phyloP scores from a whole-genome alignment of 164 flowering plant species.

The Stephania japonica region DNA sequence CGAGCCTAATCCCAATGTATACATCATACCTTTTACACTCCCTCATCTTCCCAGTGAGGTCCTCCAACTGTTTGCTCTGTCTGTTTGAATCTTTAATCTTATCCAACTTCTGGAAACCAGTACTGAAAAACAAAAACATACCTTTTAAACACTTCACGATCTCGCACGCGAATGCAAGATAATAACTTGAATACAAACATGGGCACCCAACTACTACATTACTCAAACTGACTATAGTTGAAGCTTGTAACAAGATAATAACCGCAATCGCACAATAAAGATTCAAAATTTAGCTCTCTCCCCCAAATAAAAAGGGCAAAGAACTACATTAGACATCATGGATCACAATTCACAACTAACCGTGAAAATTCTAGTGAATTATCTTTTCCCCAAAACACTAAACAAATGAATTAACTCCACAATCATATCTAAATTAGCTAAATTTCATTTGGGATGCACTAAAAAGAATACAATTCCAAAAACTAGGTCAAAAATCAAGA shows the following conservation, averaged over 20 bases:
- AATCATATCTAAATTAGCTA: not conserved
- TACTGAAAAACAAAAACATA: constrained; percentile 39
- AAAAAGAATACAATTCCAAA: not conserved
- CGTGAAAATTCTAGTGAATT: not conserved
- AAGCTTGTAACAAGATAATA: not conserved
- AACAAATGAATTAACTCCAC: not conserved
- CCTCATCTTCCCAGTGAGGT: constrained; percentile 90
- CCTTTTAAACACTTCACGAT: not conserved
- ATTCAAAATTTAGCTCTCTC: not conserved
- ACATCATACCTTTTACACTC: constrained; percentile 67
- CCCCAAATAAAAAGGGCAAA: not conserved
- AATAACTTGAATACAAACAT: not conserved
- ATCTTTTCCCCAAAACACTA: not conserved
- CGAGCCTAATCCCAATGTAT: not conserved
- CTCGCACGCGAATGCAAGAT: too few species aligned
- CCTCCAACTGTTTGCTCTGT: constrained; percentile 93
- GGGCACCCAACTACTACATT: not conserved
- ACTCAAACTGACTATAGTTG: not conserved
- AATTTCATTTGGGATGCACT: not conserved
- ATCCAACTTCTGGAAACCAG: constrained; percentile 96
- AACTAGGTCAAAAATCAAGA: not conserved
- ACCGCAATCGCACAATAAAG: not conserved
- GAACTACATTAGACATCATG: too few species aligned
- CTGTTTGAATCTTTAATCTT: constrained; percentile 86
- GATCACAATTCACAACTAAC: not conserved